These are phyloP conservation scores for Colletotrichum sp. DNA, from an alignment of 2,329 filamentous ascomycete species.

Conservation along the genomic window DNA sequence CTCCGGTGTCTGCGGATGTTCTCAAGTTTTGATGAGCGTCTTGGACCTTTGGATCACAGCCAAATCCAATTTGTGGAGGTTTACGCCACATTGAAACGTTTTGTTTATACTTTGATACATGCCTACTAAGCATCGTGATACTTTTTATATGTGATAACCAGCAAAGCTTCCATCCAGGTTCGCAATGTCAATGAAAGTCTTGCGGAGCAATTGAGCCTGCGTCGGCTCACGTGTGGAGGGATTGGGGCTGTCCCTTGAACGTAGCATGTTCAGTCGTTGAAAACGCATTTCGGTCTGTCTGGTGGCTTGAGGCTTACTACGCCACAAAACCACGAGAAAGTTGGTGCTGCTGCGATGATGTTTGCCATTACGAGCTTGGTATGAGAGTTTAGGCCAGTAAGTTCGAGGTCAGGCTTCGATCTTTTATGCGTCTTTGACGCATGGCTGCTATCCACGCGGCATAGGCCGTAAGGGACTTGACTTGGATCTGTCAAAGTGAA, in stretches of 20 bases:
- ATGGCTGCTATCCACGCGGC: background rate
- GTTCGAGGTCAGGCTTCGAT: background rate
- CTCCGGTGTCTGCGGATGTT: background rate
- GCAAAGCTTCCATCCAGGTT: background rate
- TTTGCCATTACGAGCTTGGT: background rate
- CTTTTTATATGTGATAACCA: background rate
- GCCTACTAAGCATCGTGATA: background rate
- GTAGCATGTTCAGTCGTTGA: background rate
- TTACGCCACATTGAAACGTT: background rate
- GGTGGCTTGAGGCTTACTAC: background rate
- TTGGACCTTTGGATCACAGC: background rate
- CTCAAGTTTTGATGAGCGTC: background rate
- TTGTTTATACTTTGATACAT: background rate
- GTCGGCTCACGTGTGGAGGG: background rate
- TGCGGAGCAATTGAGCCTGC: background rate
- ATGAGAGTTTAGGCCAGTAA: background rate
- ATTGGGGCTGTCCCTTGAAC: background rate
- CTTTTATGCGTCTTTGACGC: accelerated
- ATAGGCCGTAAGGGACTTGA: background rate
- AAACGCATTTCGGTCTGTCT: background rate
- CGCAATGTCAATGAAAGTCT: background rate
- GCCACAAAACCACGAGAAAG: background rate
- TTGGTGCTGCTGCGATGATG: background rate
- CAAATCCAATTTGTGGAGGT: background rate
- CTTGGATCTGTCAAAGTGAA: background rate